Evolutionary conservation across 108 stramenopile genomes (phyloP).

Genomic region (Aureococcus anophagefferens): DNA sequence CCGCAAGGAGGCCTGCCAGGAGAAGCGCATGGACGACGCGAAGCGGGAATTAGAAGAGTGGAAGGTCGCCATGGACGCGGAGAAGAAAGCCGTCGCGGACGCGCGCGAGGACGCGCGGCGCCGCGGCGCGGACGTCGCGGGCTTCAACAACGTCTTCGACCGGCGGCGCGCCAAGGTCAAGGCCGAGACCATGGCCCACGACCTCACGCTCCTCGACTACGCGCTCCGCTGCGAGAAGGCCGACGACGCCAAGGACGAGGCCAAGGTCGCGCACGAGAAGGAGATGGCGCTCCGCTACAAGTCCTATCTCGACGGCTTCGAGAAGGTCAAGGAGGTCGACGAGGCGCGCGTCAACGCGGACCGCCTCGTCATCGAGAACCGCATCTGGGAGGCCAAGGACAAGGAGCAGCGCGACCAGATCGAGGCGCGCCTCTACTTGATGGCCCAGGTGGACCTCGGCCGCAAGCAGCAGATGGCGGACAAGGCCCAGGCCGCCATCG

Average conservation of each 20-base stretch:
- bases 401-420: neutral
- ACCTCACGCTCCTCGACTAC: neutral
- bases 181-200: neutral
- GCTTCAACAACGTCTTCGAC: neutral
- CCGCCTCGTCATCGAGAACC: neutral
- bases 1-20: neutral
- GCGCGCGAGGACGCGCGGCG: neutral
- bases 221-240: neutral
- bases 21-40: neutral
- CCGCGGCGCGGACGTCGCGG: neutral
- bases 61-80: neutral
- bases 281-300: neutral
- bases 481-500: no score
- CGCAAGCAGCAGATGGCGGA: neutral
- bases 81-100: neutral
- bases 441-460: neutral
- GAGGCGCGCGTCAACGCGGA: neutral
- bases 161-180: neutral
- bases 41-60: neutral
- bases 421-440: neutral
- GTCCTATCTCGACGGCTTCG: neutral
- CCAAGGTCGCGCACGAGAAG: neutral
- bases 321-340: neutral
- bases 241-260: neutral
- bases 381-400: neutral